Conservation (phyloP, 192 early-diverging fungal species). For the Bifiguratus adelaidae region DNA sequence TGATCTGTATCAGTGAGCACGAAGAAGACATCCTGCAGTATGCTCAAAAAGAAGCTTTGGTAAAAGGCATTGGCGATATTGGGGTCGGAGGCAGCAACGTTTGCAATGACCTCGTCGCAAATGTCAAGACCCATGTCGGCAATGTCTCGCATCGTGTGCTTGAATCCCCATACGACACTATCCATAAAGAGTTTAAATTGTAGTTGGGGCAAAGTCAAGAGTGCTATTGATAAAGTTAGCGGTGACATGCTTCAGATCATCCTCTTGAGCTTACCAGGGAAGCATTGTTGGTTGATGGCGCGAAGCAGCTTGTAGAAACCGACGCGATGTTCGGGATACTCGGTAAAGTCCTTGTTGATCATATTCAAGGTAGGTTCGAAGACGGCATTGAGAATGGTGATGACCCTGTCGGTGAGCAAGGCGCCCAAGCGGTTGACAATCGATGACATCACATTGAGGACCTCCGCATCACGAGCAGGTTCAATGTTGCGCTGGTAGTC, state of each 20-base stretch:
- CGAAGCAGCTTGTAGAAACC: constrained; percentile 90
- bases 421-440: constrained; percentile 73
- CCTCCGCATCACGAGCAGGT: constrained; percentile 89
- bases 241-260: no score
- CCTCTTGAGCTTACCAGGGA: constrained; percentile 49
- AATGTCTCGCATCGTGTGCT: constrained; percentile 98
- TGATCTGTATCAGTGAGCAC: constrained; percentile 96
- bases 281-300: constrained; percentile 87
- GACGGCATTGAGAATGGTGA: constrained; percentile 80
- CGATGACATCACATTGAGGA: constrained; percentile 84
- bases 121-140: constrained; percentile 85
- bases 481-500: constrained; percentile 87
- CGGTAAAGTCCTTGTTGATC: constrained; percentile 99
- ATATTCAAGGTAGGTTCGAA: constrained; percentile 97
- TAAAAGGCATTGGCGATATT: constrained; percentile 77
- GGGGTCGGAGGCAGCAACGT: constrained; percentile 70
- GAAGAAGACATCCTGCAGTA: constrained; percentile 94
- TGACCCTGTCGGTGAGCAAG: constrained; percentile 75
- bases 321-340: constrained; percentile 94
- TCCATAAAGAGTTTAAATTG: constrained; percentile 92
- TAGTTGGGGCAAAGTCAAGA: constrained; percentile 67
- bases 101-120: constrained; percentile 77
- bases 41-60: constrained; percentile 81
- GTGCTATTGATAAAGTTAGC: constrained; percentile 34
- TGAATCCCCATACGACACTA: constrained; percentile 97